Conservation (phyloP, 352 stramenopile genomes). For the Pseudoperonospora humuli region DNA sequence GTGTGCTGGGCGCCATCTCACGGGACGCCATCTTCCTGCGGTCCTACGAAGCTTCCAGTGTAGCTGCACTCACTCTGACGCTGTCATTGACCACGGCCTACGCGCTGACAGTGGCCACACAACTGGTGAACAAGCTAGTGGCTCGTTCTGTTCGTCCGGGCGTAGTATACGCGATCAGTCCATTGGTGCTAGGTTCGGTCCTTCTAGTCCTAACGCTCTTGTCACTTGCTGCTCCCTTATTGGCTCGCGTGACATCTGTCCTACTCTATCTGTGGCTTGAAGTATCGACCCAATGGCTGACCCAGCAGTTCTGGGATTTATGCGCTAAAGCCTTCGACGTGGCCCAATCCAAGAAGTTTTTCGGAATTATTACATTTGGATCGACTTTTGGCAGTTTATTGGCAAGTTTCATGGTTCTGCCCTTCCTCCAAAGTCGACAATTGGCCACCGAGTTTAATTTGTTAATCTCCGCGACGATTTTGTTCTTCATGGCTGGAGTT, state of each 20-base stretch:
- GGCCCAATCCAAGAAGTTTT: slow-evolving; percentile 78
- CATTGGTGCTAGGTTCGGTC: slow-evolving; percentile 31
- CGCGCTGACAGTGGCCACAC: slow-evolving; percentile 40
- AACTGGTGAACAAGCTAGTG: slow-evolving; percentile 26
- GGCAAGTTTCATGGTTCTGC: slow-evolving; percentile 67
- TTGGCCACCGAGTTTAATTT: slow-evolving; percentile 71
- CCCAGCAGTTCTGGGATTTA: slow-evolving; percentile 83
- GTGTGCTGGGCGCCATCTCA: slow-evolving; percentile 68
- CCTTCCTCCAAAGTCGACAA: slow-evolving; percentile 35
- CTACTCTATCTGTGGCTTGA: slow-evolving; percentile 80
- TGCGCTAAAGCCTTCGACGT: slow-evolving; percentile 78
- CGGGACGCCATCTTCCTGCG: slow-evolving; percentile 79
- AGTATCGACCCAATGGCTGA: slow-evolving; percentile 61
- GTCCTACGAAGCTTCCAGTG: slow-evolving; percentile 54
- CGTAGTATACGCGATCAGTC: slow-evolving; percentile 48
- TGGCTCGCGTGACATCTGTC: slow-evolving; percentile 44
- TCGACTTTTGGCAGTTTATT: slow-evolving; percentile 71
- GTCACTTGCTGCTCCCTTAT: slow-evolving; percentile 35
- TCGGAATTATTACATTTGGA: slow-evolving; percentile 82
- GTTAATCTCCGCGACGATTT: slow-evolving; percentile 39
- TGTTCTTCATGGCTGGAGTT: slow-evolving; percentile 51
- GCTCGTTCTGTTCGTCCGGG: slow-evolving; percentile 18
- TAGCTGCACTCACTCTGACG: slow-evolving; percentile 63
- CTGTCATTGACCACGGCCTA: slow-evolving; percentile 72
- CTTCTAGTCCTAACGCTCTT: slow-evolving; percentile 37